Conservation (phyloP, 169 alveolate genomes). For the Plasmodium sp. region DNA sequence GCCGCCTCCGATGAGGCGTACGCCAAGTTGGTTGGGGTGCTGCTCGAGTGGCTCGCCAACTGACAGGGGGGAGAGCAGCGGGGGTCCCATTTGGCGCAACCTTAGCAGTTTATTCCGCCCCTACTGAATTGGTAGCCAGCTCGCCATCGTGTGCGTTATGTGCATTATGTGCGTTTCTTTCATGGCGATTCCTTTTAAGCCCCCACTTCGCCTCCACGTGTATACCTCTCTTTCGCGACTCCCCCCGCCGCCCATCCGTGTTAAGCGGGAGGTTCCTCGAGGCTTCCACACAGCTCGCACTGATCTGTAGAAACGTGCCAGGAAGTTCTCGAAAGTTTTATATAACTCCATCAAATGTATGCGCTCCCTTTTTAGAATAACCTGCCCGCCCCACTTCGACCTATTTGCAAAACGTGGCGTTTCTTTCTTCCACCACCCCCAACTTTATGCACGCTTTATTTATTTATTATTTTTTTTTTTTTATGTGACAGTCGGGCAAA, state of each 20-base stretch:
- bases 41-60: slow-evolving; percentile 49
- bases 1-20: slow-evolving; percentile 9
- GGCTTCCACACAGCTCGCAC: neutral
- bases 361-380: neutral
- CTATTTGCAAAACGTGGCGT: neutral
- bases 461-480: neutral
- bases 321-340: neutral
- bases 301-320: neutral
- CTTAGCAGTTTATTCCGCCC: neutral
- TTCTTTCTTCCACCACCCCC: neutral
- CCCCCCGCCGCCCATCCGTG: neutral
- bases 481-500: neutral
- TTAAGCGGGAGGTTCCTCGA: neutral
- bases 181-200: neutral
- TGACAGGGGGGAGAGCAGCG: neutral
- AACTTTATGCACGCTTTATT: neutral
- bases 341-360: no score
- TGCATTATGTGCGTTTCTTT: neutral
- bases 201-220: neutral
- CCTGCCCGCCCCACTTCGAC: neutral
- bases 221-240: neutral
- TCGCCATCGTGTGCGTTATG: neutral
- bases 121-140: neutral
- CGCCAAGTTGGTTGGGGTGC: neutral
- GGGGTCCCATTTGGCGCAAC: neutral